Evolutionary conservation across 768 basidiomycete genomes (phyloP).

Genomic region (Galerina marginata): DNA sequence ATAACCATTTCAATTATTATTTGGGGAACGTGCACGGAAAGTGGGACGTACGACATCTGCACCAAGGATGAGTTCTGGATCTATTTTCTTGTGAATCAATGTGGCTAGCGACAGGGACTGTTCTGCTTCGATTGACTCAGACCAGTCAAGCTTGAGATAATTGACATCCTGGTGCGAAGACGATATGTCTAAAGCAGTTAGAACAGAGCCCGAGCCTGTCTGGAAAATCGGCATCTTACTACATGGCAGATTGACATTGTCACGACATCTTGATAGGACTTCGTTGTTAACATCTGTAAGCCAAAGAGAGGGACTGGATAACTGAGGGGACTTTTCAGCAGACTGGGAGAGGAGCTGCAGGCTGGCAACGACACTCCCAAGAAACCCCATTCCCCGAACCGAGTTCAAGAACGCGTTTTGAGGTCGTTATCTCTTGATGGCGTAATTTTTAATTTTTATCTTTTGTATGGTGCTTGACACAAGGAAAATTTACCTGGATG

Average conservation of each 20-base stretch:
- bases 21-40: not conserved
- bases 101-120: conserved; percentile 27
- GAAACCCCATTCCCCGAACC: conserved; percentile 79
- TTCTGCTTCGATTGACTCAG: conserved; percentile 50
- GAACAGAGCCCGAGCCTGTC: conserved; percentile 16
- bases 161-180: conserved; percentile 51
- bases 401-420: conserved; percentile 66
- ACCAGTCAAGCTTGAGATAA: conserved; percentile 68
- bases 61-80: conserved; percentile 67
- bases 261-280: conserved; percentile 64
- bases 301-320: conserved; percentile 27
- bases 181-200: conserved; percentile 53
- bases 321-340: not conserved
- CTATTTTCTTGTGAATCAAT: conserved; percentile 47
- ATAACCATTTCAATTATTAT: not conserved
- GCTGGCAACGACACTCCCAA: conserved; percentile 65
- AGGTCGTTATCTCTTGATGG: conserved; percentile 47
- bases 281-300: conserved; percentile 70
- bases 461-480: not conserved
- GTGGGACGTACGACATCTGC: conserved; percentile 60
- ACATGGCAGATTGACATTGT: conserved; percentile 66
- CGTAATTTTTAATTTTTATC: not conserved
- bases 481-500: conserved; percentile 52
- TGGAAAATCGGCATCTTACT: conserved; percentile 56
- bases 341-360: conserved; percentile 48